Percentiles rank a stretch among this genome's conserved stretches.
Evolutionary conservation across 768 basidiomycete species (phyloP).

Genomic region (Mycena chlorophos): DNA sequence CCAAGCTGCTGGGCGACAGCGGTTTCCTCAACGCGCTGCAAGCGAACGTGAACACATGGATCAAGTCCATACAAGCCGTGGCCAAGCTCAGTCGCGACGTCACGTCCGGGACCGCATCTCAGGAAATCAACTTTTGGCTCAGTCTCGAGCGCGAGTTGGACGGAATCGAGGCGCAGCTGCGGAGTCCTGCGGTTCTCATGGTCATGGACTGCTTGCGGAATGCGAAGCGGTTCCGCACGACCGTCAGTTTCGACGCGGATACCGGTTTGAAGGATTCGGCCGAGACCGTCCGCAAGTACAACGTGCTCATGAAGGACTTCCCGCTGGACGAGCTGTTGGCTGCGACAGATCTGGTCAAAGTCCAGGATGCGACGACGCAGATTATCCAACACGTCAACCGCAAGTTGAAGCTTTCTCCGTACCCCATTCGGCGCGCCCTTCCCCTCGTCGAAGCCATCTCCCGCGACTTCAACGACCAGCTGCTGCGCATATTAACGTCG

Average conservation of each 20-base stretch:
- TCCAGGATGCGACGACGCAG: too few species aligned
- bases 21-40: too few species aligned
- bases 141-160: constrained; percentile 92
- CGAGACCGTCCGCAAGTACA: constrained; percentile 95
- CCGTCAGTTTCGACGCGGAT: constrained; percentile 92
- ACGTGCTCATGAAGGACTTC: constrained; percentile 97
- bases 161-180: constrained; percentile 86
- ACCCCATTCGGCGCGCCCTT: constrained; percentile 91
- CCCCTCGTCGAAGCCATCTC: constrained; percentile 98
- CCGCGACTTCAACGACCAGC: constrained; percentile 98
- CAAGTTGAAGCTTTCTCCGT: constrained; percentile 93
- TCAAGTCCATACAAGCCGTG: too few species aligned
- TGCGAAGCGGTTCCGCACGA: constrained; percentile 96
- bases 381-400: constrained; percentile 95
- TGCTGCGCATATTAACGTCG: too few species aligned
- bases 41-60: constrained; percentile 89
- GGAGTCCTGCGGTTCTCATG: constrained; percentile 89
- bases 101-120: constrained; percentile 90
- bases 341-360: too few species aligned
- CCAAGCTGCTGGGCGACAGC: too few species aligned
- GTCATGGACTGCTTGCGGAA: constrained; percentile 93
- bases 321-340: too few species aligned
- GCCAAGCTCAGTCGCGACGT: constrained; percentile 94
- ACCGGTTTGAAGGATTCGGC: constrained; percentile 94
- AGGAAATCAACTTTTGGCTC: constrained; percentile 99